Evolutionary conservation across 177 flowering plant genomes (phyloP).

Genomic region (Tripterygium wilfordii): DNA sequence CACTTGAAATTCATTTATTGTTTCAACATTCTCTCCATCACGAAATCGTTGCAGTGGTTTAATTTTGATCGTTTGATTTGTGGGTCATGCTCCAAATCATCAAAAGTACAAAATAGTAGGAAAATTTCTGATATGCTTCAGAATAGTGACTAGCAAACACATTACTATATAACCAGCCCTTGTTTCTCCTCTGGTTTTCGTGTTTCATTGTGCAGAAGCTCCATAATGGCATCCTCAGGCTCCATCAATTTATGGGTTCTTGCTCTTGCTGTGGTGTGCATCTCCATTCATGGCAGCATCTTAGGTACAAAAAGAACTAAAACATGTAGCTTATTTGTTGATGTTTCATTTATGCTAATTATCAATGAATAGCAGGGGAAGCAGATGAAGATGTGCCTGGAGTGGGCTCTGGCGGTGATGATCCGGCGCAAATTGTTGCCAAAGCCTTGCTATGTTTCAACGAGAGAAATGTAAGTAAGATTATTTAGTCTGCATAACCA

Average conservation of each 20-base stretch:
- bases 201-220: background rate
- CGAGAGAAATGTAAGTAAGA: constrained; percentile 44
- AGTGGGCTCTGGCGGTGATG: constrained; percentile 12
- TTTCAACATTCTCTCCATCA: background rate
- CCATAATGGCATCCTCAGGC: constrained; percentile 30
- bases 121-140: background rate
- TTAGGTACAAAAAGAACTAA: constrained; percentile 31
- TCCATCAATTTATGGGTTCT: constrained; percentile 13
- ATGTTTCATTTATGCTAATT: background rate
- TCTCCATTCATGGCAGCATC: constrained; percentile 15
- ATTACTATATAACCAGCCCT: constrained; percentile 7
- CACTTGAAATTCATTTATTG: background rate
- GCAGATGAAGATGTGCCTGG: constrained; percentile 20
- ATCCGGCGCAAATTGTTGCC: constrained; percentile 48
- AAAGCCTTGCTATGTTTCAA: constrained; percentile 70
- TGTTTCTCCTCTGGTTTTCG: constrained; percentile 2
- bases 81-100: no score
- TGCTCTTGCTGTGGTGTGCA: constrained; percentile 14
- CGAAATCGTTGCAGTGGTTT: no score
- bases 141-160: background rate
- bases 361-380: constrained; percentile 14
- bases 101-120: no score
- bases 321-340: background rate
- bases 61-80: no score
- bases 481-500: no score